Base-by-base conservation (phyloP, 192 early-diverging fungal genomes). In the Backusella psychrophila region DNA sequence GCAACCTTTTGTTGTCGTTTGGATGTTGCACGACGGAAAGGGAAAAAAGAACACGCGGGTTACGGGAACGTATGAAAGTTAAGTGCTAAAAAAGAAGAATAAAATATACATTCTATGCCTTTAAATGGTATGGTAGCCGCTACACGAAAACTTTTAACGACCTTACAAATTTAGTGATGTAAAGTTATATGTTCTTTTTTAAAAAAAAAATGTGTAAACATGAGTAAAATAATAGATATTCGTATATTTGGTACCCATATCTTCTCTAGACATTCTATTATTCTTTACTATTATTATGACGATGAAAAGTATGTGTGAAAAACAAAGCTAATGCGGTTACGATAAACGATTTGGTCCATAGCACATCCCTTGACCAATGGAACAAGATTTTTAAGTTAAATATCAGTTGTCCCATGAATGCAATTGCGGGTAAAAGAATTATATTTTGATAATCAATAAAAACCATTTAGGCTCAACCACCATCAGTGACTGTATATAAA, bases 341-440 rank as follows among this genome's bases (percentile, higher is more conserved):
- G 5, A 49, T 19, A 63, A 63, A 63, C 2, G 23, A 29, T 63
- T 63, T 23, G 23, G 12, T 63, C 29, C 23, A 26, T 63, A 63
- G 11, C 4, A 29, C 21, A 63, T 29, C 21, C 11, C 21, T 29
- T 63, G 26, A 63, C 56, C 56, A 63, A 26, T 63, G 21, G 56
- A 63, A 26, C 9, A 63, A 29, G 21, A 63, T 11, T 23, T 29
- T 56, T 56, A 56, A 23, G 9, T 56, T 63, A 29, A 63, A 29
- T 63, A 63, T 63, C 56, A 26, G 56, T 63, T 63, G 56, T 63
- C 23, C 56, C 56, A 29, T 63, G 56, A 63, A 63, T 29, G 56
- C 12, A 29, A 11, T 14, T 29, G 23, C 56, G 56, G 56, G 56
- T 63, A 63, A 63, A 63, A 63, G 23, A 63, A 63, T 21, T 29